Evolutionary conservation across 352 stramenopile genomes (phyloP), one percentile per base, ranked within the genome.

Genomic region (Pythium plurisporium): DNA sequence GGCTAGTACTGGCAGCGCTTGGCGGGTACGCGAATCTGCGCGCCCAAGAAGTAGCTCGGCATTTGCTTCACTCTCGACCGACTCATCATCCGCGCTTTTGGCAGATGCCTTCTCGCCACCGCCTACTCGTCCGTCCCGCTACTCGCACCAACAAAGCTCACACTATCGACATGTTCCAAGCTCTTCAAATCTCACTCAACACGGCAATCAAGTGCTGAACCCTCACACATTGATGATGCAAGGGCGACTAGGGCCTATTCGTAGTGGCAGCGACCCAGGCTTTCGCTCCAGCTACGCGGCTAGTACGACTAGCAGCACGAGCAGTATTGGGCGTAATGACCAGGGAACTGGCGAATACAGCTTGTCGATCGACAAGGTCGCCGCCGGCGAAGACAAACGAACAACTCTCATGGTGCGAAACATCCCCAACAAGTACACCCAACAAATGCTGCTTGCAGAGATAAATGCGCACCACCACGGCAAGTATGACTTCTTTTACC

Each of bases 391-490:
- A 55, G 97, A 99, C 73, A 88, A 72, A 47, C 82, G 97, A 48
- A 99, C 97, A 30, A 99, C 97, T 14, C 77, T 99, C 29, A 99
- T 99, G 97, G 95, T 99, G 49, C 89, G 97, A 59, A 99, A 99
- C 73, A 99, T 99, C 47, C 97, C 97, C 10, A 99, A 99, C 91
- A 99, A 99, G 79, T 99, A 99, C 73, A 99, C 96, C 6, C 97
- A 99, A 69, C 80, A 98, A 60, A 99, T 99, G 95, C 74, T 99
- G 14, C 74, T 99, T 10, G 56, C 89, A 2, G 96, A 99, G 86
- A 98, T 99, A 67, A 96, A 98, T 53, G 79, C 82, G 38, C 87
- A 87, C 36, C 82, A 95, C 60, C 82, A 95, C 52, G 96, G 96
- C 20, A 87, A 94, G 40, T 97, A 96, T 60, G 95, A 99, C 69